Evolutionary conservation across 2,329 filamentous ascomycete species (phyloP), one percentile per base, ranked within the genome.

Genomic region (Venturia effusa): DNA sequence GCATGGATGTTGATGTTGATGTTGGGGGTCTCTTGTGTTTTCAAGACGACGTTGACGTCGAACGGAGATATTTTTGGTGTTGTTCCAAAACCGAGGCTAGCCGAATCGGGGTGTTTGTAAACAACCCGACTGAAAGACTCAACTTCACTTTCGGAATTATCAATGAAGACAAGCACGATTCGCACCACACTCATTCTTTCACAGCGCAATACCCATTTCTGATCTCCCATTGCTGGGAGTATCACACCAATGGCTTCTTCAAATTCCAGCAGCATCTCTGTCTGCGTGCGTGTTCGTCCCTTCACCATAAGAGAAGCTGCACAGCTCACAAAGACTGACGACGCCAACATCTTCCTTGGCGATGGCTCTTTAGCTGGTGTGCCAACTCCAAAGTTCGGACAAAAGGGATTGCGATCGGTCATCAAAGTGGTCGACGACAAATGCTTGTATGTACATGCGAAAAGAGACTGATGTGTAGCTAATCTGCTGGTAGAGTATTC

Each of bases 401-500:
- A 90, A 69, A 92, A 92, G 71, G 94, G 95, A 8, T 86, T 99
- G 64, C 84, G 92, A 70, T 87, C 90, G 1, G 92, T 99, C 62
- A 89, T 99, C 77, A 97, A 97, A 77, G 92, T 99, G 24, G 84
- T 99, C 62, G 95, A 99, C 73, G 92, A 97, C 73, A 89, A 90
- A 71, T 97, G 94, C 79, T 79, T 99, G 94, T 97, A 83, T 69
- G 90, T 59, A 24, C 43, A 55, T 40, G 19, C 54, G 24, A 2
- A 39, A 19, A 34, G 3, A 19, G 27, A 3, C 13, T 27, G 17
- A 61, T 30, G n/a, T 19, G n/a, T 65, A 39, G 48, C 27, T 37
- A 17, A 54, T 32, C 27, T 32, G 62, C n/a, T 65, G 15, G 30
- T 73, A 97, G 94, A 74, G 87, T 99, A 39, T 99, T 99, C 74